These are phyloP conservation scores for Phytopythium chamaehyphon DNA, from an alignment of 352 stramenopile species.

Conservation along the genomic window DNA sequence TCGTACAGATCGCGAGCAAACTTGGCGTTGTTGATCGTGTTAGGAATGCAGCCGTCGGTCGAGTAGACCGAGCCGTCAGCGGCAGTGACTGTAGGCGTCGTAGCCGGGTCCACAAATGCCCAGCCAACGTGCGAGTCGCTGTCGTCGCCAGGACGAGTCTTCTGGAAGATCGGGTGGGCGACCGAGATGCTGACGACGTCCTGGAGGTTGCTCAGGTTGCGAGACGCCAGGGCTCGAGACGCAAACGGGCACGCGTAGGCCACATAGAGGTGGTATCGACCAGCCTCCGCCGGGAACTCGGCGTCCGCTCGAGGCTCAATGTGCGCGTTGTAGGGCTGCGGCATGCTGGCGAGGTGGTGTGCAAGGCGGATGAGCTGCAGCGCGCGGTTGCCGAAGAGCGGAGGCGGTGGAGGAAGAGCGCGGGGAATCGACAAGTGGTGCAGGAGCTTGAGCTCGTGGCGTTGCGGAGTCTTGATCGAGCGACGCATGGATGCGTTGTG, in stretches of 20 bases:
- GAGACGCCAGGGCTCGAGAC: slow-evolving; percentile 47
- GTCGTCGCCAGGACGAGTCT: slow-evolving; percentile 20
- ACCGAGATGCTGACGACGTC: slow-evolving; percentile 84
- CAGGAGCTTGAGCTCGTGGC: neutral
- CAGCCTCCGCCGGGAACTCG: slow-evolving; percentile 30
- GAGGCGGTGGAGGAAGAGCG: neutral
- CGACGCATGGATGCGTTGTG: neutral
- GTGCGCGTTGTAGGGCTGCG: slow-evolving; percentile 8
- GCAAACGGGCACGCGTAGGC: slow-evolving; percentile 84
- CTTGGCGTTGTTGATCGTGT: slow-evolving; percentile 17
- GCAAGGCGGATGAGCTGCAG: slow-evolving; percentile 1
- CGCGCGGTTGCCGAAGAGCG: neutral
- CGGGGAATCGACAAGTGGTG: slow-evolving; percentile 4
- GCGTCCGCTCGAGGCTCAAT: slow-evolving; percentile 26
- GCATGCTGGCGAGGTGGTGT: neutral
- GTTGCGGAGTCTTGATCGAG: neutral
- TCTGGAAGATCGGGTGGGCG: slow-evolving; percentile 41
- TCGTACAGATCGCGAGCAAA: slow-evolving; percentile 43
- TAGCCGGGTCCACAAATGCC: slow-evolving; percentile 11
- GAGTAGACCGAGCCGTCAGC: slow-evolving; percentile 15
- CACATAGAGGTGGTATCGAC: slow-evolving; percentile 88
- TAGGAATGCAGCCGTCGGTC: slow-evolving; percentile 13
- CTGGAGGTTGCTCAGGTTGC: slow-evolving; percentile 88
- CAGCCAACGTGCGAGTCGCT: slow-evolving; percentile 19
- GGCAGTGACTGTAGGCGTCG: neutral